These are phyloP conservation scores for Boletus speciosus DNA, from an alignment of 768 basidiomycete species.

Conservation along the genomic window DNA sequence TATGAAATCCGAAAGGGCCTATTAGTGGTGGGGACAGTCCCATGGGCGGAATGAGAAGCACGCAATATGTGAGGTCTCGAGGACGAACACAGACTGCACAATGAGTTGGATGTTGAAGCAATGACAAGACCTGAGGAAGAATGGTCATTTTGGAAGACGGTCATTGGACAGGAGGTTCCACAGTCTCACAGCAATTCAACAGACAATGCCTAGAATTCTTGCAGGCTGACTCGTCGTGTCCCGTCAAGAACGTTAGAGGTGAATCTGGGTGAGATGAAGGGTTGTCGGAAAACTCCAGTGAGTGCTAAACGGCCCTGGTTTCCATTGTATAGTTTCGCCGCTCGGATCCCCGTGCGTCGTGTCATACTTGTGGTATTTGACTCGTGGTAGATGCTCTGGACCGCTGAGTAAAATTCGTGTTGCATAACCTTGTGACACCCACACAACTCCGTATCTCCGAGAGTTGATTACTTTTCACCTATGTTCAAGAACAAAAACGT, in stretches of 20 bases:
- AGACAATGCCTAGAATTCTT: slow-evolving; percentile 4
- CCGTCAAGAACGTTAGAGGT: too few species aligned
- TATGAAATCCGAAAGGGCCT: slow-evolving; percentile 9
- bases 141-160: not conserved
- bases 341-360: not conserved
- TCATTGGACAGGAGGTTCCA: not conserved
- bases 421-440: not conserved
- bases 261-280: not conserved
- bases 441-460: not conserved
- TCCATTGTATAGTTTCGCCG: not conserved
- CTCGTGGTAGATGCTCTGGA: not conserved
- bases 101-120: slow-evolving; percentile 6
- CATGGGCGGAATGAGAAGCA: not conserved
- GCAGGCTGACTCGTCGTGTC: slow-evolving; percentile 8
- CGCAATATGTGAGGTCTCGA: not conserved
- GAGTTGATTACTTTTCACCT: not conserved
- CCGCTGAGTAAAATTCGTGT: not conserved
- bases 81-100: slow-evolving; percentile 16
- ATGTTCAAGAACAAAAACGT: not conserved
- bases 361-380: not conserved
- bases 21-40: not conserved
- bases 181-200: slow-evolving; percentile 14
- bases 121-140: slow-evolving; percentile 6
- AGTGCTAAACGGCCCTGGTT: not conserved
- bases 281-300: not conserved